Evolutionary conservation across 495 filamentous ascomycete species (phyloP).

Genomic region (Penicillium crystallinum): DNA sequence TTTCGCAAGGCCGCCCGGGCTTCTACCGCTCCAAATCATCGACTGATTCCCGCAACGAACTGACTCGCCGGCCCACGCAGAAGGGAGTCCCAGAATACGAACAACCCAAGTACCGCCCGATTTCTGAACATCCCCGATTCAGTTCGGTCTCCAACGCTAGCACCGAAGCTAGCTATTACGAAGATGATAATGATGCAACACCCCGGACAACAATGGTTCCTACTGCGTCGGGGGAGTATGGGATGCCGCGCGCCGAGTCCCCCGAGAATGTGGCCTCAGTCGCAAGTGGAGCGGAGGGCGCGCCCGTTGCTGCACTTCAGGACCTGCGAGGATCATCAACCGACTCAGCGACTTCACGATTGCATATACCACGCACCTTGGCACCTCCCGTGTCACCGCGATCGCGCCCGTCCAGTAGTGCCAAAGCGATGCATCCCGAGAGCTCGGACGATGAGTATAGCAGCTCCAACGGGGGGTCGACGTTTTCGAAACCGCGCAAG

Average conservation of each 20-base stretch:
- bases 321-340: conserved; percentile 36
- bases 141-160: conserved; percentile 54
- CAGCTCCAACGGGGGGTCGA: conserved; percentile 48
- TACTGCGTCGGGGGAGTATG: conserved; percentile 34
- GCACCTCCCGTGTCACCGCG: conserved; percentile 55
- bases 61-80: conserved; percentile 36
- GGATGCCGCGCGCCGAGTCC: conserved; percentile 42
- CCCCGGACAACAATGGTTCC: conserved; percentile 23
- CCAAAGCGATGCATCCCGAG: conserved; percentile 51
- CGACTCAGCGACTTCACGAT: conserved; percentile 41
- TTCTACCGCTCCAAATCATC: conserved; percentile 61
- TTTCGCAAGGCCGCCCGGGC: conserved; percentile 61
- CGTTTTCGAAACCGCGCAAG: conserved; percentile 51
- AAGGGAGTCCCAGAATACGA: conserved; percentile 53
- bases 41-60: conserved; percentile 24
- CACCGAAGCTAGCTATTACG: conserved; percentile 35
- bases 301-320: conserved; percentile 17
- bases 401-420: conserved; percentile 50
- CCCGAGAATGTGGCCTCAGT: conserved; percentile 38
- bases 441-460: conserved; percentile 62
- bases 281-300: conserved; percentile 10
- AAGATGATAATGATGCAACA: conserved; percentile 30
- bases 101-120: conserved; percentile 56
- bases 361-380: conserved; percentile 43
- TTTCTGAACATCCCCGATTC: conserved; percentile 69